phyloP scores from a whole-genome alignment of 768 basidiomycete species.

The Boletus vinaceobasis region DNA sequence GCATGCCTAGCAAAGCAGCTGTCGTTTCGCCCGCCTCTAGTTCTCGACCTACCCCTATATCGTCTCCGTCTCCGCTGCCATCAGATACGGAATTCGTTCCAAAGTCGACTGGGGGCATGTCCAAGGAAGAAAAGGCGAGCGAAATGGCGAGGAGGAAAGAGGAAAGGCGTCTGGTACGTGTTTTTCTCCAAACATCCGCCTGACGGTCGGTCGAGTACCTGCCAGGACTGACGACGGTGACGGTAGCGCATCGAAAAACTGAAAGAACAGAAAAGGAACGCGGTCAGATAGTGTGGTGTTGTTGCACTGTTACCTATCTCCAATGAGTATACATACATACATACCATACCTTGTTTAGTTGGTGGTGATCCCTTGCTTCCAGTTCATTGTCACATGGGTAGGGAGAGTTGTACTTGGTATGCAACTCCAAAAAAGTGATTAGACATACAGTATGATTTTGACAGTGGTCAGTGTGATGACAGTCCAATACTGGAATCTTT shows the following conservation, averaged over 20 bases:
- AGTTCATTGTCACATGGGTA: too few relatives aligned
- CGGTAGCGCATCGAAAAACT: constrained; percentile 69
- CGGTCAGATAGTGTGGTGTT: neutral
- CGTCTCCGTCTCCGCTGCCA: constrained; percentile 17
- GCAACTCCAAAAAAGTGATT: too few relatives aligned
- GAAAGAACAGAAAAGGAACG: constrained; percentile 76
- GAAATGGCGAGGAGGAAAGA: constrained; percentile 91
- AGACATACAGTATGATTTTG: too few relatives aligned
- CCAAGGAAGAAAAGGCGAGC: constrained; percentile 90
- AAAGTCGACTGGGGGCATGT: constrained; percentile 46
- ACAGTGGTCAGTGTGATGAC: too few relatives aligned
- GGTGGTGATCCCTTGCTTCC: neutral
- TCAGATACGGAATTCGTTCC: constrained; percentile 11
- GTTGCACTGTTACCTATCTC: neutral
- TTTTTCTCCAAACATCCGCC: neutral
- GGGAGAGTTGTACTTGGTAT: too few relatives aligned
- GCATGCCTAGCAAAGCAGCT: neutral
- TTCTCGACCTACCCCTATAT: constrained; percentile 23
- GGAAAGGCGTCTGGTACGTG: constrained; percentile 79
- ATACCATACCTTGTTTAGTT: neutral
- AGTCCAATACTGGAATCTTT: too few relatives aligned
- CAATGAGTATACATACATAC: neutral
- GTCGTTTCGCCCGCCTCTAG: constrained; percentile 13
- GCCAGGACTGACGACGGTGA: neutral
- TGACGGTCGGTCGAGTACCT: neutral